Base-by-base conservation (phyloP, 2,329 filamentous ascomycete species). In the Clonostachys chloroleuca region DNA sequence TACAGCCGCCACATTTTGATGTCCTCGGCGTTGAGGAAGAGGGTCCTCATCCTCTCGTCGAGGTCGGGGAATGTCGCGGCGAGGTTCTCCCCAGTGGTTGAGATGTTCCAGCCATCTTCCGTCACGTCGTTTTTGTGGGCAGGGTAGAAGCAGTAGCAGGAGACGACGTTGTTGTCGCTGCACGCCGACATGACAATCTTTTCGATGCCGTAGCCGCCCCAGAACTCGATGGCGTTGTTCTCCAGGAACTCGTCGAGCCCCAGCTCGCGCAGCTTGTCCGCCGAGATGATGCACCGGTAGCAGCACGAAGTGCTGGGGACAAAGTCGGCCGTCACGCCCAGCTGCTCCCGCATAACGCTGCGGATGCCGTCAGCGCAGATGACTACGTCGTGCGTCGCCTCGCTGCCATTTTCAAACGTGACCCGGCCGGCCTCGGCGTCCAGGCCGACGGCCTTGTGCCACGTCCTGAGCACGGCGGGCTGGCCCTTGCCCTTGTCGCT, bases 171-270 rank as follows among this genome's bases (percentile, higher is more conserved):
- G 43, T 80, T 78, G 37, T 72, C 73, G 54, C 83, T 80, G 63
- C 82, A 86, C n/a, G 81, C 78, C 1, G 79, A 83, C 12, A 85
- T 69, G 14, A 86, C 81, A 51, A 86, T 83, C 66, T 85, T 85
- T 59, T 83, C 73, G 49, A 60, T 63, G 46, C 78, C 74, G 34
- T 78, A 69, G n/a, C 82, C 82, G 34, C 82, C 81, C 81, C 81
- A 86, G 63, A 83, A 85, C 58, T 85, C 79, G 5, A 85, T 67
- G 2, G 80, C 81, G 33, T 62, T 68, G 60, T 83, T 64, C 34
- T 73, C 56, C 0, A 77, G 76, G 59, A 81, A 83, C 54, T 83
- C 75, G 20, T 74, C 68, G 0, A 85, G 70, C 3, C 81, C 81
- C 2, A 80, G 64, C 43, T 68, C 66, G n/a, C 75, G 67, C 9